Base-by-base conservation (phyloP, 1,284 basidiomycete species). In the Dichomitus squalens region DNA sequence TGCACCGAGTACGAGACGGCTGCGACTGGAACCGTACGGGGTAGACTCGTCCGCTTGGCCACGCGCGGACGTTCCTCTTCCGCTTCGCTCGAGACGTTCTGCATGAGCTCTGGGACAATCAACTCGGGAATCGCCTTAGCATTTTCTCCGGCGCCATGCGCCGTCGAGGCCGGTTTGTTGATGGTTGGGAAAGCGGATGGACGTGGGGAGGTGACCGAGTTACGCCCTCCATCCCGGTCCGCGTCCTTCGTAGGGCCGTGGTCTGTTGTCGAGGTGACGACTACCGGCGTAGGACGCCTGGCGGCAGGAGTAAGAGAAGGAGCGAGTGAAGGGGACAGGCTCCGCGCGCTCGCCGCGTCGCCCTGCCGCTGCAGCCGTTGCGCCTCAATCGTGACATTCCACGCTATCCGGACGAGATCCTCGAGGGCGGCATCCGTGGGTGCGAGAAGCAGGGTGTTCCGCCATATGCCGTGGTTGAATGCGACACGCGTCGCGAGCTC, bases 381-480 rank as follows among this genome's bases (percentile, higher is more conserved):
- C 34, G 81, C 80, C 57, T 82, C 81, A 9, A 73, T 75, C 9
- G 79, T 76, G 27, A 83, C 79, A 59, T 79, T 80, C 78, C 78
- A 81, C 41, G 80, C 81, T 12, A 73, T 79, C 59, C 76, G 74
- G 25, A 80, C 76, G 21, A 80, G 65, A 59, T 79, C 73, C 40
- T 75, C 70, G 41, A 83, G 61, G 29, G 65, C 59, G 33, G 63
- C 53, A 53, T 80, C 73, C 33, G 65, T 68, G 38, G 79, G 71
- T 3, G 77, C 80, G 47, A 83, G 67, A 7, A 75, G 71, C 7
- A 85, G 77, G 34, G 78, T 72, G 60, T 84, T 84, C 59, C 75
- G 75, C 81, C 83, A 82, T 38, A 83, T 65, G 7, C 82, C 82
- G 39, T 78, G 75, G 60, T 79, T 81, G 60, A 74, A 75, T 35